Percentiles rank a stretch among this genome's conserved stretches.
These are phyloP conservation scores for Ustilago xerochloae DNA, from an alignment of 1,284 basidiomycete species.

Conservation along the genomic window DNA sequence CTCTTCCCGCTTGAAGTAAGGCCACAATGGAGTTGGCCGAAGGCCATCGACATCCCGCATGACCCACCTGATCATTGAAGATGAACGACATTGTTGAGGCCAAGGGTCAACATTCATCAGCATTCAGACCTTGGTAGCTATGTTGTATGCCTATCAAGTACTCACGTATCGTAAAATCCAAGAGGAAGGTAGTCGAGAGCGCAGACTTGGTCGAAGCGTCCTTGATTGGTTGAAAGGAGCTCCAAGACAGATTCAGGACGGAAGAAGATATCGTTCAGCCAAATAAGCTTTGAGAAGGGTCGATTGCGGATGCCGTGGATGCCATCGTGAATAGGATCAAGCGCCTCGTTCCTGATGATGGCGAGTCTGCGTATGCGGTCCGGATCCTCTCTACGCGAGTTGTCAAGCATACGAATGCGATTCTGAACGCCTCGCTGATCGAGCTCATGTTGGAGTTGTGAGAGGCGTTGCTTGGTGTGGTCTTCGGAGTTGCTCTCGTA, in stretches of 20 bases:
- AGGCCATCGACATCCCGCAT: constrained; percentile 45
- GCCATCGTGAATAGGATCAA: constrained; percentile 42
- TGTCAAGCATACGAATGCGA: constrained; percentile 38
- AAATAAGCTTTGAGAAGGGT: constrained; percentile 48
- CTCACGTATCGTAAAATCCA: constrained; percentile 73
- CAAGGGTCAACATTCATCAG: no score
- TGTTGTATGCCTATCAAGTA: no score
- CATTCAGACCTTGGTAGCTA: no score
- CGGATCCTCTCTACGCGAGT: constrained; percentile 26
- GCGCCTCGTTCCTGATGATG: constrained; percentile 51
- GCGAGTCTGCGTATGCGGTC: constrained; percentile 54
- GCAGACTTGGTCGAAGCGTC: constrained; percentile 74
- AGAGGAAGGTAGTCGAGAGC: constrained; percentile 72
- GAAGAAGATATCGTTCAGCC: constrained; percentile 57
- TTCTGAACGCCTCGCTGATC: constrained; percentile 27
- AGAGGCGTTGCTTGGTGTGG: constrained; percentile 70
- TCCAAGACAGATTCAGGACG: constrained; percentile 66
- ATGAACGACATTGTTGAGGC: no score
- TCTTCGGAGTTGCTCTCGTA: constrained; percentile 73
- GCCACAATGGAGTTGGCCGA: constrained; percentile 70
- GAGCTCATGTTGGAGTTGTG: constrained; percentile 68
- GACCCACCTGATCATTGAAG: constrained; percentile 42
- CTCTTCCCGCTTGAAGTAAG: constrained; percentile 71
- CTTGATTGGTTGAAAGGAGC: constrained; percentile 71
- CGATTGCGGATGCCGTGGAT: constrained; percentile 22